Percentiles rank a stretch among this genome's conserved stretches.
phyloP scores from a whole-genome alignment of 352 stramenopile genomes.

The Phytophthora constricta region DNA sequence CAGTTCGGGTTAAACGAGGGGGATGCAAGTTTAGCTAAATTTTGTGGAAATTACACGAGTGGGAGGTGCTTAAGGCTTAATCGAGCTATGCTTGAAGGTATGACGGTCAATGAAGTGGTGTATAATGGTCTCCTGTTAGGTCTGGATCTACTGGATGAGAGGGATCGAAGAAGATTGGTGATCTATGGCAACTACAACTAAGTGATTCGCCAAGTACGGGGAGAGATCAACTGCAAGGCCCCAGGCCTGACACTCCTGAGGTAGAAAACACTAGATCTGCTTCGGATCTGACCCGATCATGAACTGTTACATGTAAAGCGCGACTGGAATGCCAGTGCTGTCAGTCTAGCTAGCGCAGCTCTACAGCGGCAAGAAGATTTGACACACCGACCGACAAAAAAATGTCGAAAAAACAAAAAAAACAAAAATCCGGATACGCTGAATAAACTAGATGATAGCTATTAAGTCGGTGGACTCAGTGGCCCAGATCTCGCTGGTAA shows the following conservation, averaged over 20 bases:
- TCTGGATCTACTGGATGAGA: not conserved
- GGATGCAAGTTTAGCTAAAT: constrained; percentile 3
- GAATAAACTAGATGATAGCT: not conserved
- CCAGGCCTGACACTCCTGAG: not conserved
- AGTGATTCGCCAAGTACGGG: constrained; percentile 6
- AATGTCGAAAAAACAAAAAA: not conserved
- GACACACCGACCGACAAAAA: no score
- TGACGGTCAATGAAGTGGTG: constrained; percentile 18
- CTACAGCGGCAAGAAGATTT: not conserved
- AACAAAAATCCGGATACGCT: not conserved
- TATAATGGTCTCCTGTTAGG: constrained; percentile 1
- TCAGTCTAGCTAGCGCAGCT: not conserved
- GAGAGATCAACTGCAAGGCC: constrained; percentile 15
- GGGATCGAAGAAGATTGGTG: not conserved
- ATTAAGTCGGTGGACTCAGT: not conserved
- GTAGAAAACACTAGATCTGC: not conserved
- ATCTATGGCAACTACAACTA: constrained; percentile 7
- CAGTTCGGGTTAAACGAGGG: constrained; percentile 3
- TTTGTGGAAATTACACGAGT: constrained; percentile 14
- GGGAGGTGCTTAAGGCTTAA: constrained; percentile 1
- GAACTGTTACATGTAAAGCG: constrained; percentile 10
- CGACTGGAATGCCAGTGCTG: not conserved
- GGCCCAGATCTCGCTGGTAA: not conserved
- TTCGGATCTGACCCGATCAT: not conserved
- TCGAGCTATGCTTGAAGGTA: not conserved